These are phyloP conservation scores for Mesotaenium endlicherianum DNA, from an alignment of 139 green algal genomes.

Conservation along the genomic window DNA sequence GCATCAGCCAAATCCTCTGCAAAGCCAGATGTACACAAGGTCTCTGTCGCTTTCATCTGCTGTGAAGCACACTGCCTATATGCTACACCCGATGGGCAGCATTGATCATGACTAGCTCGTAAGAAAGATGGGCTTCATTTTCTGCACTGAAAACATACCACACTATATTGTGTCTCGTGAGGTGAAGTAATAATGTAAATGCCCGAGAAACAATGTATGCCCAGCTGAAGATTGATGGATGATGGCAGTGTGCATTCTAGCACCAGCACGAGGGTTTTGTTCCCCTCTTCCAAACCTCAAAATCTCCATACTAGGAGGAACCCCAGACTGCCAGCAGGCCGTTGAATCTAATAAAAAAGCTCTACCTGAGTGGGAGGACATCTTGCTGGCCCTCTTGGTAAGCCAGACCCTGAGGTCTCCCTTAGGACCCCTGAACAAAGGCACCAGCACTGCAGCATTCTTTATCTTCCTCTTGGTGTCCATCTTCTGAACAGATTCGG, in stretches of 20 bases:
- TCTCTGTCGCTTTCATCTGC: no score
- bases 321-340: not conserved
- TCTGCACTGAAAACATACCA: no score
- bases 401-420: slow-evolving; percentile 40
- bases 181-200: not conserved
- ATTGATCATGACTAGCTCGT: no score
- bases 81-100: no score
- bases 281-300: no score
- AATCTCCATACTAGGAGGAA: not conserved
- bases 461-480: not conserved
- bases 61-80: no score
- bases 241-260: not conserved
- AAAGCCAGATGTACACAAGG: no score
- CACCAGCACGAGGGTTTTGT: not conserved
- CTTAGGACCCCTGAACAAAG: slow-evolving; percentile 23
- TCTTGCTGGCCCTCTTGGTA: slow-evolving; percentile 24
- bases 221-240: not conserved
- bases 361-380: slow-evolving; percentile 43
- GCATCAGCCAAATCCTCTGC: no score
- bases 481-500: not conserved
- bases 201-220: not conserved
- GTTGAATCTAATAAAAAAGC: not conserved
- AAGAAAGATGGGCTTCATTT: no score
- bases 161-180: no score
- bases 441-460: slow-evolving; percentile 49